Base-by-base conservation (phyloP, 768 basidiomycete species). In the Collybia sp. region DNA sequence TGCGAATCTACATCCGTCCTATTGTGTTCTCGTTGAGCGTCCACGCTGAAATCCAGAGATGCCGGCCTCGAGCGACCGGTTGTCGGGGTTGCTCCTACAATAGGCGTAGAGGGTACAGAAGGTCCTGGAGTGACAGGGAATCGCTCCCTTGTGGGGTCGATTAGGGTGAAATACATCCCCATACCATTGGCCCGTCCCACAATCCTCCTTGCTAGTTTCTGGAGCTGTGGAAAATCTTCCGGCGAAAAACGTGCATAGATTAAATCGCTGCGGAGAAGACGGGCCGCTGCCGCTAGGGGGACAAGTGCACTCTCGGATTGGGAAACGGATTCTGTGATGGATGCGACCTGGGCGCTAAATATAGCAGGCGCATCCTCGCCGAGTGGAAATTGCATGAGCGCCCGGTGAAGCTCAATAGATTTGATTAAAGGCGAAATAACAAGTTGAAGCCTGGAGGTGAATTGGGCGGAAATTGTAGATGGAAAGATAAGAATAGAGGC, bases 131-230 rank as follows among this genome's bases (percentile, higher is more conserved):
- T 77, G 0, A 64, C 54, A 1, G 76, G 77, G 52, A 85, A 86
- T 44, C 60, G 70, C 54, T 82, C 79, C 35, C 79, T 62, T 15
- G 72, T 74, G 0, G 83, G 78, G 51, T 88, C 82, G 9, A 85
- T 73, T n/a, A 88, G 56, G 0, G 60, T 62, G 49, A 83, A 87
- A 55, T 84, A 88, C 33, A 76, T 59, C 15, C 62, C 66, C 71
- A 88, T 70, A 13, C 86, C 86, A 50, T 82, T 71, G n/a, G 76
- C 74, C 6, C 80, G 67, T 10, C 76, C 78, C 3, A 73, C 70
- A 50, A 86, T 67, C 3, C 76, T 64, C 36, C 80, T 67, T 12
- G 69, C 67, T 6, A 75, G 55, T 17, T 62, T 56, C 44, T 84
- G 82, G 15, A 89, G 68, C 2, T 61, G 58, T 0, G 55, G 52